Evolutionary conservation across 2,329 filamentous ascomycete species (phyloP).

Genomic region (Fusarium marasasianum): DNA sequence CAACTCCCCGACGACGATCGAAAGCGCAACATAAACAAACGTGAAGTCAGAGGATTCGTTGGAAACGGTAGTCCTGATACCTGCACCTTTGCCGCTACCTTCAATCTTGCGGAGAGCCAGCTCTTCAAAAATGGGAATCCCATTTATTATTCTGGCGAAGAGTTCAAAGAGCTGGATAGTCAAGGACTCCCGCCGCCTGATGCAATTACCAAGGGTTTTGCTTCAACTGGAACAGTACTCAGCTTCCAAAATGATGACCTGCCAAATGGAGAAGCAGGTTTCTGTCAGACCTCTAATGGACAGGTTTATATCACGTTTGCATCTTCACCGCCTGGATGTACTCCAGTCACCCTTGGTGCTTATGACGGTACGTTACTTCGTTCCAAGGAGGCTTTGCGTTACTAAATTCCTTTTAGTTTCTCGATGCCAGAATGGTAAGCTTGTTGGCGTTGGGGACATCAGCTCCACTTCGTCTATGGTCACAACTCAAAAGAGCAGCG

Average conservation of each 20-base stretch:
- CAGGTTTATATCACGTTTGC: neutral
- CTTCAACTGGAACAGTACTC: neutral
- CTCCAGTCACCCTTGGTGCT: neutral
- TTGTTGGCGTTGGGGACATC: accelerated
- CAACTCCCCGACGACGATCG: neutral
- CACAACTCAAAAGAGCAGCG: neutral
- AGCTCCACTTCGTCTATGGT: accelerated
- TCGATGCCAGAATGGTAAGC: neutral
- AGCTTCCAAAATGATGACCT: accelerated
- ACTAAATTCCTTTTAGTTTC: accelerated
- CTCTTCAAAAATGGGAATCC: neutral
- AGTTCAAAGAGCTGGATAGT: neutral
- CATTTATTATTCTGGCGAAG: neutral
- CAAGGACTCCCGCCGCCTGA: accelerated
- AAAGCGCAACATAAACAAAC: no score
- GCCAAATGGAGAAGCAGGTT: neutral
- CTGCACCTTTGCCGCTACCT: neutral
- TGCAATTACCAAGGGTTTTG: neutral
- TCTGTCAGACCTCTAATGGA: neutral
- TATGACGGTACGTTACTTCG: neutral
- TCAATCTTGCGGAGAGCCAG: accelerated
- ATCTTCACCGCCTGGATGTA: neutral
- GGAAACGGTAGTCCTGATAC: neutral
- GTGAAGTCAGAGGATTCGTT: neutral
- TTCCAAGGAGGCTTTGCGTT: accelerated